Conservation (phyloP, 441 rosid genomes). For the Biscutella laevigata region DNA sequence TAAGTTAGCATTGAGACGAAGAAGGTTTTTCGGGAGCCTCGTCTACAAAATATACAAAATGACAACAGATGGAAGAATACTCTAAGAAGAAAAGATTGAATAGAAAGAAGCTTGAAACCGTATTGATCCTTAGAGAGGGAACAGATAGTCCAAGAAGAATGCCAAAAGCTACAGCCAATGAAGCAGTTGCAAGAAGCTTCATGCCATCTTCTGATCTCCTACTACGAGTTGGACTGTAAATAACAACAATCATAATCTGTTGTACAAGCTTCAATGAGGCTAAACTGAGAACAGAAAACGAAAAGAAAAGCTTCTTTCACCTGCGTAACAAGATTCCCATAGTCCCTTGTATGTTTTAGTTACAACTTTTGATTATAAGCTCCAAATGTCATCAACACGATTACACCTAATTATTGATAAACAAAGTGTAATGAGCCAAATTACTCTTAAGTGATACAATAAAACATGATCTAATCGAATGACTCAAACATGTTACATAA, state of each 20-base stretch:
- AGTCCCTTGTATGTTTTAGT: neutral
- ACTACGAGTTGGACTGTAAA: slow-evolving; percentile 21
- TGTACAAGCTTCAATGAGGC: neutral
- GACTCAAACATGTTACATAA: neutral
- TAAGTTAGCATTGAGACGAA: slow-evolving; percentile 14
- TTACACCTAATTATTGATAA: neutral
- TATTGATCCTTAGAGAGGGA: slow-evolving; percentile 47
- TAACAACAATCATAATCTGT: slow-evolving; percentile 30
- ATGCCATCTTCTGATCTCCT: slow-evolving; percentile 62
- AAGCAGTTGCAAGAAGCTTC: slow-evolving; percentile 61
- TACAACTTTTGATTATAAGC: slow-evolving; percentile 12
- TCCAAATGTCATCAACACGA: slow-evolving; percentile 11
- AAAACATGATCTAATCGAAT: slow-evolving; percentile 8
- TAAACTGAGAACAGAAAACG: neutral
- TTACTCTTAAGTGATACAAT: neutral
- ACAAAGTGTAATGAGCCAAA: neutral
- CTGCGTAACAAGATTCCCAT: slow-evolving; percentile 30
- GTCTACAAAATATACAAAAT: slow-evolving; percentile 17
- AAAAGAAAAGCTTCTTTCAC: neutral
- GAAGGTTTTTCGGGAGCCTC: slow-evolving; percentile 13
- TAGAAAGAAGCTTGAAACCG: slow-evolving; percentile 34
- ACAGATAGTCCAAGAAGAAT: slow-evolving; percentile 75
- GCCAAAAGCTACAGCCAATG: slow-evolving; percentile 66
- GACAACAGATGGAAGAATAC: neutral
- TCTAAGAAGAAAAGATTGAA: neutral